These are phyloP conservation scores for Fusarium setosum DNA, from an alignment of 2,329 filamentous ascomycete genomes.

Conservation along the genomic window DNA sequence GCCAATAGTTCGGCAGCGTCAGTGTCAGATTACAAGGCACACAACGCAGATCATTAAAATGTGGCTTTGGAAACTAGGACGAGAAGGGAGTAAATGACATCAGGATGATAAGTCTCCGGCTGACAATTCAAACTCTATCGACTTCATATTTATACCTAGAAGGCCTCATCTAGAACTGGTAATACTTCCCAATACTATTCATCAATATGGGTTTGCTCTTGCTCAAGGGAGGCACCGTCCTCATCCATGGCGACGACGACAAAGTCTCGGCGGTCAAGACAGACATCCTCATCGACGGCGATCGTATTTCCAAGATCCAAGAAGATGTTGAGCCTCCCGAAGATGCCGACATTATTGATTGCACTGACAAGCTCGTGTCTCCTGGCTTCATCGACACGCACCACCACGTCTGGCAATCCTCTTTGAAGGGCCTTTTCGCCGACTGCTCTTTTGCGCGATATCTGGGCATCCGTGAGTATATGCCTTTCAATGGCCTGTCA, in stretches of 20 bases:
- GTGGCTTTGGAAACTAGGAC: too few relatives aligned
- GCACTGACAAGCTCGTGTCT: constrained; percentile 14
- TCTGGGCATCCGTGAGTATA: constrained; percentile 2
- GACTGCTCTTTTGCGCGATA: constrained; percentile 1
- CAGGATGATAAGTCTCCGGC: too few relatives aligned
- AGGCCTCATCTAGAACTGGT: background rate
- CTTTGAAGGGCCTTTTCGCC: constrained; percentile 11
- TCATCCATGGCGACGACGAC: constrained; percentile 15
- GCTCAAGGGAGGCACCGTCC: constrained; percentile 20
- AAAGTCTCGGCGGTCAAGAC: background rate
- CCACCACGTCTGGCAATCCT: constrained; percentile 17
- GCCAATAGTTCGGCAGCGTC: too few relatives aligned
- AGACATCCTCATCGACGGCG: constrained; percentile 17
- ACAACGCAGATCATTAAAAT: too few relatives aligned
- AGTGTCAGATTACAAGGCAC: too few relatives aligned
- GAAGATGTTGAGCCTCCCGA: background rate
- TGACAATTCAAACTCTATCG: too few relatives aligned
- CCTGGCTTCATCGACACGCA: constrained; percentile 21
- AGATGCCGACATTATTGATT: background rate
- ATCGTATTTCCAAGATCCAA: constrained; percentile 4
- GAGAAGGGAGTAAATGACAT: too few relatives aligned
- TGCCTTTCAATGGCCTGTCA: accelerated
- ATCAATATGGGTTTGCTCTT: background rate
- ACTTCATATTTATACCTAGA: too few relatives aligned
- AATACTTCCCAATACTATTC: background rate